Conservation (phyloP, 169 alveolate genomes). For the Plasmodium ovale region DNA sequence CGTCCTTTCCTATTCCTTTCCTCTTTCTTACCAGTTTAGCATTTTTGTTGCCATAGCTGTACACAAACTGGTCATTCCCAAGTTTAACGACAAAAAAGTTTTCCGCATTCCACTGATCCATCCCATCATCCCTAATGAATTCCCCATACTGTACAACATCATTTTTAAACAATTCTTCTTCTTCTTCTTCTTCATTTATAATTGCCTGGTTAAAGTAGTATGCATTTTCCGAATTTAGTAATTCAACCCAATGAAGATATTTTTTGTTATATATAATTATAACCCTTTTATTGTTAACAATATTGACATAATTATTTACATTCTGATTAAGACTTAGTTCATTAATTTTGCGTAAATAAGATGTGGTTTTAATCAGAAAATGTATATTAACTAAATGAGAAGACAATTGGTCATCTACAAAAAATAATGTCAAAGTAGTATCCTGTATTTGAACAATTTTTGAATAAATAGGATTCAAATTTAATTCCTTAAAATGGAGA, state of each 20-base stretch:
- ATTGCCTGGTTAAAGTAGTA: constrained; percentile 12
- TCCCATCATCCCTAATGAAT: constrained; percentile 20
- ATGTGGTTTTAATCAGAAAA: neutral
- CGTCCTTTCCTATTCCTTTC: neutral
- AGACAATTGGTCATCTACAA: constrained; percentile 29
- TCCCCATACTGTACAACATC: neutral
- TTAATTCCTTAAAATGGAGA: constrained; percentile 28
- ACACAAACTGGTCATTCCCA: neutral
- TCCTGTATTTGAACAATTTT: constrained; percentile 10
- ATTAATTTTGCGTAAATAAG: constrained; percentile 16
- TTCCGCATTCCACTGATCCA: constrained; percentile 24
- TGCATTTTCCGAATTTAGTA: constrained; percentile 8
- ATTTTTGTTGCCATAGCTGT: constrained; percentile 13
- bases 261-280: constrained; percentile 48
- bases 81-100: constrained; percentile 16
- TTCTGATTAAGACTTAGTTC: constrained; percentile 22
- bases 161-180: neutral
- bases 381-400: constrained; percentile 11
- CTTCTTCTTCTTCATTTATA: neutral
- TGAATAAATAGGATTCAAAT: constrained; percentile 26
- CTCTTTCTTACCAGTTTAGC: constrained; percentile 10
- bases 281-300: constrained; percentile 19
- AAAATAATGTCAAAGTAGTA: constrained; percentile 4
- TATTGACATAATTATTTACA: constrained; percentile 15
- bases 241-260: constrained; percentile 42